A percentile compares a stretch with the other conserved stretches of the same genome.
These are phyloP conservation scores for Protea cynaroides DNA, from an alignment of 164 flowering plant species.

Conservation along the genomic window DNA sequence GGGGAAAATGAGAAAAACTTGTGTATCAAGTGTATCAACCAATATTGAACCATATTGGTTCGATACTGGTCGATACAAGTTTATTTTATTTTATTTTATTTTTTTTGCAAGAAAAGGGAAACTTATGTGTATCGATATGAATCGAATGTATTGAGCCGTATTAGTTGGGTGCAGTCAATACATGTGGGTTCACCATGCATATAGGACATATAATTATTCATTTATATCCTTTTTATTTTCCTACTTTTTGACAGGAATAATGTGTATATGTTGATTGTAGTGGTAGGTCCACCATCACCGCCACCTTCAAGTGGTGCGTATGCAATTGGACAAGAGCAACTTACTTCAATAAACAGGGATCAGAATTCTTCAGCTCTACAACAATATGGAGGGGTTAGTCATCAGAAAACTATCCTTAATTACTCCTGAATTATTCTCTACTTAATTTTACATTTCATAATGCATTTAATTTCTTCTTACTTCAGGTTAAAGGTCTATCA, in stretches of 20 bases:
- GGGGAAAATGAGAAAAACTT: too few relatives aligned
- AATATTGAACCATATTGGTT: too few relatives aligned
- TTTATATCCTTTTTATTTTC: too few relatives aligned
- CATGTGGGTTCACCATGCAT: too few relatives aligned
- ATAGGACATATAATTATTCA: too few relatives aligned
- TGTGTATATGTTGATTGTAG: slow-evolving; percentile 5
- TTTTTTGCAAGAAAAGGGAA: too few relatives aligned
- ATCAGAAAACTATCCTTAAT: slow-evolving; percentile 2
- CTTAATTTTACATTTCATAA: background rate
- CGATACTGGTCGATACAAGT: too few relatives aligned
- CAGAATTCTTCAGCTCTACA: slow-evolving; percentile 44
- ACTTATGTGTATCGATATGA: too few relatives aligned
- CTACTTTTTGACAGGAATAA: background rate
- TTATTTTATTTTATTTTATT: too few relatives aligned
- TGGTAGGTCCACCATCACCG: slow-evolving; percentile 22
- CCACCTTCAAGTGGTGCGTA: slow-evolving; percentile 39
- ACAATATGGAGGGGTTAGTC: slow-evolving; percentile 73
- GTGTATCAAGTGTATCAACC: too few relatives aligned
- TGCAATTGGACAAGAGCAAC: slow-evolving; percentile 54
- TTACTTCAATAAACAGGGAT: slow-evolving; percentile 60
- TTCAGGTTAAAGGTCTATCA: slow-evolving; percentile 66
- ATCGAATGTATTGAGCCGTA: too few relatives aligned
- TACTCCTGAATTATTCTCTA: background rate
- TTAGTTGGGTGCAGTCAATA: too few relatives aligned
- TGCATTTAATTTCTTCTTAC: background rate